Conservation (phyloP, 768 basidiomycete species). For the Lepiota brunneoincarnata region DNA sequence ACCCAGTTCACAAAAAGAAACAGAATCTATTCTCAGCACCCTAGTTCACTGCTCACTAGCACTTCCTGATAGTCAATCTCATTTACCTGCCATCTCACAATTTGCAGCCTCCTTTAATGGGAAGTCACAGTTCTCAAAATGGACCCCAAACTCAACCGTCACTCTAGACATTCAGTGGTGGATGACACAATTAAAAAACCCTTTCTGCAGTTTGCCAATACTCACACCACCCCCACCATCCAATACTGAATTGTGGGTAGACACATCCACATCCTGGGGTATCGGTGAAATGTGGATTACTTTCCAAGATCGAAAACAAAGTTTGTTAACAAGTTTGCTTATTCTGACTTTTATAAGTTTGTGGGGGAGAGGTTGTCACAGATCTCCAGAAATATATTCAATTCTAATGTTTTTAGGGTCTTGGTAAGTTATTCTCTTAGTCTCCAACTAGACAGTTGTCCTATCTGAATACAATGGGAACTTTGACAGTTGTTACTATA, state of each 20-base stretch:
- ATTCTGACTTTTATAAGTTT: no score
- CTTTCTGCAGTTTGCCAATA: constrained; percentile 13
- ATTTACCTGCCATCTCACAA: constrained; percentile 25
- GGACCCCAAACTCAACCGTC: constrained; percentile 16
- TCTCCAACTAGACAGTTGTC: no score
- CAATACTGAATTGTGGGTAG: no score
- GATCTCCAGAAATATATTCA: no score
- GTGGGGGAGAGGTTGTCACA: no score
- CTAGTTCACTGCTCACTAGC: constrained; percentile 34
- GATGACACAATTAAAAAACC: constrained; percentile 9
- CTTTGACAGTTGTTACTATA: no score
- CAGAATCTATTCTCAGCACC: constrained; percentile 28
- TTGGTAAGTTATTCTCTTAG: no score
- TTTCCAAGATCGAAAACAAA: no score
- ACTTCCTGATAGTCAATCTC: constrained; percentile 25
- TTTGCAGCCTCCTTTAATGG: constrained; percentile 24
- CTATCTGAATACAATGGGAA: no score
- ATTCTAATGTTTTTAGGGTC: no score
- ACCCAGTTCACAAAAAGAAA: constrained; percentile 16
- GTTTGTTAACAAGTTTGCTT: no score
- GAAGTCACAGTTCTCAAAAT: constrained; percentile 11
- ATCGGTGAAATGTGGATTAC: no score
- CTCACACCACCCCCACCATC: background rate
- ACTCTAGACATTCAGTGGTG: constrained; percentile 32
- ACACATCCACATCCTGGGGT: constrained; percentile 38